Conservation (phyloP, 2,329 filamentous ascomycete species). For the Botrytis byssoidea region DNA sequence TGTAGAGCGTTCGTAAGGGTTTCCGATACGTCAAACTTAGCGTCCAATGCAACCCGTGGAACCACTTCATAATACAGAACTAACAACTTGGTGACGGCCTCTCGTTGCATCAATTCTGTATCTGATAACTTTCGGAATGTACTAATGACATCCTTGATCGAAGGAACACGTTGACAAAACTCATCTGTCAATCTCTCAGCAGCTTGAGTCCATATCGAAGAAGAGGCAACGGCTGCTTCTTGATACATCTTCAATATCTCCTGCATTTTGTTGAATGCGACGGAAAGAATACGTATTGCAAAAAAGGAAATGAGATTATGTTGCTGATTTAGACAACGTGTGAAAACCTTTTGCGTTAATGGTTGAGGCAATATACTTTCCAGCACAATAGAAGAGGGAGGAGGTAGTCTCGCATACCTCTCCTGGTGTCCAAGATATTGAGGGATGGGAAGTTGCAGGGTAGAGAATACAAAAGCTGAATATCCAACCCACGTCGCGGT, state of each 20-base stretch:
- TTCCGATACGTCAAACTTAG: constrained; percentile 84
- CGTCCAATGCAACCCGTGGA: constrained; percentile 74
- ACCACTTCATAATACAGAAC: constrained; percentile 81
- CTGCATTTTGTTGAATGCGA: constrained; percentile 76
- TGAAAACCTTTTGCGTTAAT: constrained; percentile 74
- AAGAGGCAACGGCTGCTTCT: constrained; percentile 39
- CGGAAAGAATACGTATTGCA: constrained; percentile 72
- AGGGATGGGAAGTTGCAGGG: constrained; percentile 73
- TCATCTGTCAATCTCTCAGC: constrained; percentile 65
- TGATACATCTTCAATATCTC: constrained; percentile 44
- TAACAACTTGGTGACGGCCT: constrained; percentile 75
- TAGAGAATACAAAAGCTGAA: constrained; percentile 81
- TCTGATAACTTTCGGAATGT: constrained; percentile 68
- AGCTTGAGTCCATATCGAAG: constrained; percentile 66
- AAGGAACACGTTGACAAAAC: constrained; percentile 75
- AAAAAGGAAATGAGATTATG: constrained; percentile 85
- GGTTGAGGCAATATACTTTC: constrained; percentile 85
- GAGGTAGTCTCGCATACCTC: constrained; percentile 65
- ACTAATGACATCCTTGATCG: constrained; percentile 76
- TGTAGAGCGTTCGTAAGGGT: constrained; percentile 68
- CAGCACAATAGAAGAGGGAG: constrained; percentile 73
- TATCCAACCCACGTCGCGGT: constrained; percentile 95
- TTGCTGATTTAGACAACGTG: constrained; percentile 74
- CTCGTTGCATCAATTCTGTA: constrained; percentile 71
- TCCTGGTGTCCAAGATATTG: constrained; percentile 65